phyloP scores from a whole-genome alignment of 192 early-diverging fungal species.

The Umbelopsis vinacea region DNA sequence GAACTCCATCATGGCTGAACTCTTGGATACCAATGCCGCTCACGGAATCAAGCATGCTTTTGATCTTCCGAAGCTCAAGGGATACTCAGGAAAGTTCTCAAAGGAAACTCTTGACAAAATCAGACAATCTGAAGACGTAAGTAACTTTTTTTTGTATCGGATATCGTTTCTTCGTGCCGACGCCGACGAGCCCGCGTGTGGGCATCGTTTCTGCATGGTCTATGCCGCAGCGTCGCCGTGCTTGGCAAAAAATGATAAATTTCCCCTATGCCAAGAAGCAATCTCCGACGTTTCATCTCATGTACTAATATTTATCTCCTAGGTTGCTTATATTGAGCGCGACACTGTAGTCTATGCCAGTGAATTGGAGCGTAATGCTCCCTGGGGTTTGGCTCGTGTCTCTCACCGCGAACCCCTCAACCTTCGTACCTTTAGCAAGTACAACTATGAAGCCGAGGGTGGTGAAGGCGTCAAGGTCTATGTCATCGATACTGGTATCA shows the following conservation, averaged over 20 bases:
- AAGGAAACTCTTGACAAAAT: conserved; percentile 64
- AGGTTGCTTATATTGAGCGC: conserved; percentile 82
- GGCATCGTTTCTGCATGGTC: not conserved
- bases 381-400: conserved; percentile 88
- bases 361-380: conserved; percentile 71
- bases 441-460: conserved; percentile 68
- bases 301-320: conserved; percentile 22
- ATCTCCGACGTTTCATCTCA: conserved; percentile 7
- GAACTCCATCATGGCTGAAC: not conserved
- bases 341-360: conserved; percentile 78
- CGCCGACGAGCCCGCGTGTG: too few relatives aligned
- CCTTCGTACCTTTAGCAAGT: conserved; percentile 68
- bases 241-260: conserved; percentile 10
- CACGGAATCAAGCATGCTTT: conserved; percentile 70
- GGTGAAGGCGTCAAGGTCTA: conserved; percentile 90
- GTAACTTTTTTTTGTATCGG: not conserved
- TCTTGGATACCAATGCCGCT: conserved; percentile 25
- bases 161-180: not conserved
- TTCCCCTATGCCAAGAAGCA: conserved; percentile 1
- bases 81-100: conserved; percentile 73
- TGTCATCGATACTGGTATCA: conserved; percentile 95
- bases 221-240: not conserved
- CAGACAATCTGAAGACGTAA: conserved; percentile 61
- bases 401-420: conserved; percentile 73
- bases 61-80: conserved; percentile 62